Evolutionary conservation across 768 basidiomycete species (phyloP), one percentile per base, ranked within the genome.

Genomic region (Royoungia palumana): DNA sequence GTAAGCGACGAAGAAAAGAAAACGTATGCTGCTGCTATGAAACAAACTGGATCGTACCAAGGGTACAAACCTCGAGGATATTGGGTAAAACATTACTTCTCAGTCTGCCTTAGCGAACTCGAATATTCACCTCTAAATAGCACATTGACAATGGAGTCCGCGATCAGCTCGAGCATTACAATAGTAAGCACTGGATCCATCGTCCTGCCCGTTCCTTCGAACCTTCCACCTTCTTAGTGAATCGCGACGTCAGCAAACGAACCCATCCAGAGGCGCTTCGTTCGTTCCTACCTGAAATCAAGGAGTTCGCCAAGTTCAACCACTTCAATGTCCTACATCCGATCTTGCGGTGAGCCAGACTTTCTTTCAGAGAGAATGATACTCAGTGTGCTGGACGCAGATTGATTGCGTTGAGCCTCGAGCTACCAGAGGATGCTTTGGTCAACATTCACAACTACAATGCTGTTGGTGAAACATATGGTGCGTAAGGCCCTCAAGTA

Each of bases 91-190:
- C 60, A 35, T 20, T 4, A 14, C 6, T 42, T 28, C 28, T n/a
- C 11, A 28, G n/a, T 27, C n/a, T 9, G n/a, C 38, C 13, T n/a
- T 36, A 35, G 14, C 14, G 13, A 28, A 14, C 32, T 46, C 35
- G 19, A 16, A n/a, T 20, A 25, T 14, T n/a, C 22, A 41, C 34
- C 2, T 36, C 13, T 6, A 20, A 16, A 7, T 45, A 86, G 83
- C 78, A 80, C 41, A 77, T 85, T 38, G 80, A 79, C 35, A 75
- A 74, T 11, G 84, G 83, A 6, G 77, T 86, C 21, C 73, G 65
- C 16, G 85, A 87, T 57, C 81, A 84, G 54, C 55, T 84, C 16
- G 83, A 86, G 57, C 70, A 77, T 43, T 85, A 86, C 56, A 82
- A 79, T 53, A 72, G 84, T 85, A 49, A 48, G 76, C 54, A 5